Evolutionary conservation across 2,329 filamentous ascomycete genomes (phyloP), one percentile per base, ranked within the genome.

Genomic region (Aspergillus hiratsukae): DNA sequence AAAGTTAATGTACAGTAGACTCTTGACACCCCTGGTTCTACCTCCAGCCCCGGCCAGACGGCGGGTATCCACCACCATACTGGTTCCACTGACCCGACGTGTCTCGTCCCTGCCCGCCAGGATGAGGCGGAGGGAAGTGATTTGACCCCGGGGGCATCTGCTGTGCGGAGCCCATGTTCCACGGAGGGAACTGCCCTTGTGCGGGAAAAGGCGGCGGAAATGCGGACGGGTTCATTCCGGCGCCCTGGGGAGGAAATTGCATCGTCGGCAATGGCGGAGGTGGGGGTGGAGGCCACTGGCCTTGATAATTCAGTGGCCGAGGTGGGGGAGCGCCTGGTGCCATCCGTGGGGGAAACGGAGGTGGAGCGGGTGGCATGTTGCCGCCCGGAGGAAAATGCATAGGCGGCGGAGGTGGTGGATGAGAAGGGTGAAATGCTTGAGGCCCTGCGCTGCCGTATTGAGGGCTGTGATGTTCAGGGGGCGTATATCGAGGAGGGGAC

Each of bases 51-150:
- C 52, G 52, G 21, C 46, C 52, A 25, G 45, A 19, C 2, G 52
- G 45, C n/a, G 58, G 58, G 31, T 56, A 58, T 23, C 21, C 40
- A 40, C 51, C 40, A 27, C 53, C 53, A 28, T 54, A 50, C 27
- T 45, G 59, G 9, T 61, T 61, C 62, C 66, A 67, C 28, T 21
- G 23, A 11, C 23, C 43, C 4, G 43, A 23, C 19, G 23, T 23
- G 6, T 63, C 63, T 14, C 62, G 61, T 31, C 63, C 60, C 14
- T 65, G 63, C 7, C 61, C 60, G 0, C 61, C 62, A 14, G 64
- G 60, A 57, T 73, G 67, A 29, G 70, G 68, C 17, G 68, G 69
- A 29, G 70, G 70, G 28, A 71, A 72, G 49, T 67, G 66, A 57
- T 70, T 66, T 19, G 70, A 66, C 1, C 70, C 68, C 27, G 65